Evolutionary conservation across 2,329 filamentous ascomycete species (phyloP), one percentile per base, ranked within the genome.

Genomic region (Fusarium oxysporum): DNA sequence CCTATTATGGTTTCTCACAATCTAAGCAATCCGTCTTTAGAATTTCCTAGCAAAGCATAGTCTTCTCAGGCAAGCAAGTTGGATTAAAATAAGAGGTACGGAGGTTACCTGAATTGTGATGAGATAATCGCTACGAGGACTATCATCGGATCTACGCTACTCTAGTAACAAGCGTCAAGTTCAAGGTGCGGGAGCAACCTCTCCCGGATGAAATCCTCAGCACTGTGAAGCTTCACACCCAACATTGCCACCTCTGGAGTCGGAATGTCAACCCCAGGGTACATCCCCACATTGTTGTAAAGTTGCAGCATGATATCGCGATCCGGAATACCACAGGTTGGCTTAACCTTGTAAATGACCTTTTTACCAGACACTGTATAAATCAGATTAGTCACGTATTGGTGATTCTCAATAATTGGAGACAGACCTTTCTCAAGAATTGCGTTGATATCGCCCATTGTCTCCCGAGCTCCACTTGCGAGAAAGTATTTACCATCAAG

Each of bases 201-300:
- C n/a, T 68, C 53, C 32, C 54, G 59, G 14, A 70, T 70, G 14
- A 38, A 70, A 17, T 70, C 54, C 2, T 70, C 63, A 3, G 63
- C 67, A 16, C 33, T 43, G 5, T 70, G 67, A 19, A 70, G 58
- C n/a, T 63, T 67, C 7, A 70, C 43, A 6, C 64, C 67, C 1
- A 70, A 33, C 21, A 37, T 23, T 28, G 44, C 11, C n/a, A 70
- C 64, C n/a, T 67, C 67, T 4, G 67, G 54, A 23, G 63, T 62
- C 1, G 67, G 67, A 17, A 68, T 51, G 1, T 45, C 48, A 16
- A 68, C 64, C 12, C 67, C 67, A 37, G 67, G 67, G 48, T 70
- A 70, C 67, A 70, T 70, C 14, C 67, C 67, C 9, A 70, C 67
- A 13, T 59, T 28, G 12, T 70, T 68, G n/a, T 68, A 70, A 11